These are phyloP conservation scores for Discostella pseudostelligera DNA, from an alignment of 108 stramenopile genomes.

Conservation along the genomic window DNA sequence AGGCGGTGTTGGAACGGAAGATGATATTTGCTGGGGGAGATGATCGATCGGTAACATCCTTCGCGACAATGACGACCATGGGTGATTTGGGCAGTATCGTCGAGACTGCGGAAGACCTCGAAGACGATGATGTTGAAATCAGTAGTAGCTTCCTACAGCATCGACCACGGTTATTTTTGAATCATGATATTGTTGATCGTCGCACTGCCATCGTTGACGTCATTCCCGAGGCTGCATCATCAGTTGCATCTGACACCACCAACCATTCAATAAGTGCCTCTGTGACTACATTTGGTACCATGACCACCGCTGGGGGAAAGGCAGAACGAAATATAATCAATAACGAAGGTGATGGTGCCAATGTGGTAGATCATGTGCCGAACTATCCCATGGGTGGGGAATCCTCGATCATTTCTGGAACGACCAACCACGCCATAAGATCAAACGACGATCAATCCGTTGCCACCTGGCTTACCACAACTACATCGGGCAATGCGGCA, in stretches of 20 bases:
- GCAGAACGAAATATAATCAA: background rate
- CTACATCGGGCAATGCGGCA: conserved; percentile 18
- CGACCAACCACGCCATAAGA: conserved; percentile 28
- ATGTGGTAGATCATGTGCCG: conserved; percentile 23
- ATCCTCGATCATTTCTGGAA: conserved; percentile 31
- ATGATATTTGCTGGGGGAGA: conserved; percentile 30
- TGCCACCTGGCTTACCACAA: conserved; percentile 40
- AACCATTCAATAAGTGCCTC: conserved; percentile 28
- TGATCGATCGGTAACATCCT: conserved; percentile 34
- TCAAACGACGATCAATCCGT: conserved; percentile 40
- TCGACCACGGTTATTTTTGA: conserved; percentile 6
- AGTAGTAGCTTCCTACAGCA: background rate
- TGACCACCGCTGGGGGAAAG: conserved; percentile 31
- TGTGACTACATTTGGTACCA: conserved; percentile 32
- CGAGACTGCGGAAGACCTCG: conserved; percentile 4
- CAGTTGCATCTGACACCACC: conserved; percentile 26
- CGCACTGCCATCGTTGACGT: conserved; percentile 19
- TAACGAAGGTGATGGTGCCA: background rate
- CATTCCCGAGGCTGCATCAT: conserved; percentile 23
- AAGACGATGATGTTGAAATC: conserved; percentile 13
- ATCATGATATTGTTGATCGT: no score
- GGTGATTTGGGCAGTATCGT: conserved; percentile 29
- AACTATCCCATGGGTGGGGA: background rate
- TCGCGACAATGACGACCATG: conserved; percentile 36
- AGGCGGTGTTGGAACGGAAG: conserved; percentile 23